Evolutionary conservation across 257 asterid genomes (phyloP).

Genomic region (Gentiana macrophylla): DNA sequence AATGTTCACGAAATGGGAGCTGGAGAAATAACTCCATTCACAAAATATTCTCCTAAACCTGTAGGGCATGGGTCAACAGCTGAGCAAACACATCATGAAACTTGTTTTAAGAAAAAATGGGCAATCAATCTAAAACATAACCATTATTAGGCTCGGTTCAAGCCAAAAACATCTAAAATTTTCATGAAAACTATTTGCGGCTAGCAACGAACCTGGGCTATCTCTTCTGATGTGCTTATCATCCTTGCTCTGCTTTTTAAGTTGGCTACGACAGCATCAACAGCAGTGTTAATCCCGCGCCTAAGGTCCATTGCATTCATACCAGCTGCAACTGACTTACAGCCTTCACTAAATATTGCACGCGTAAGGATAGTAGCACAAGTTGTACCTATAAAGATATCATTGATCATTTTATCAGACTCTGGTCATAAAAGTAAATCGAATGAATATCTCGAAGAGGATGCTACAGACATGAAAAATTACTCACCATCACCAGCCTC

Average conservation of each 20-base stretch:
- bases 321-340: constrained; percentile 99
- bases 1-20: no score
- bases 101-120: no score
- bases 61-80: no score
- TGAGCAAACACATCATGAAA: no score
- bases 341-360: constrained; percentile 86
- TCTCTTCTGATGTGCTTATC: constrained; percentile 98
- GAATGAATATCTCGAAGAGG: neutral
- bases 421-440: no score
- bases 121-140: no score
- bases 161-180: no score
- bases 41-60: no score
- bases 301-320: constrained; percentile 97
- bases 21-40: no score
- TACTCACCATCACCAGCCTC: constrained; percentile 96
- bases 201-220: constrained; percentile 68
- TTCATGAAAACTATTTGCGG: neutral
- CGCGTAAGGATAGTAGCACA: constrained; percentile 97
- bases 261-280: constrained; percentile 76
- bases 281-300: constrained; percentile 87
- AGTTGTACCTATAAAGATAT: constrained; percentile 54
- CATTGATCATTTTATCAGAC: no score
- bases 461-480: neutral
- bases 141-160: no score
- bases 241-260: constrained; percentile 90